Conservation (phyloP, 1,284 basidiomycete genomes). For the Crepidotus sp. region DNA sequence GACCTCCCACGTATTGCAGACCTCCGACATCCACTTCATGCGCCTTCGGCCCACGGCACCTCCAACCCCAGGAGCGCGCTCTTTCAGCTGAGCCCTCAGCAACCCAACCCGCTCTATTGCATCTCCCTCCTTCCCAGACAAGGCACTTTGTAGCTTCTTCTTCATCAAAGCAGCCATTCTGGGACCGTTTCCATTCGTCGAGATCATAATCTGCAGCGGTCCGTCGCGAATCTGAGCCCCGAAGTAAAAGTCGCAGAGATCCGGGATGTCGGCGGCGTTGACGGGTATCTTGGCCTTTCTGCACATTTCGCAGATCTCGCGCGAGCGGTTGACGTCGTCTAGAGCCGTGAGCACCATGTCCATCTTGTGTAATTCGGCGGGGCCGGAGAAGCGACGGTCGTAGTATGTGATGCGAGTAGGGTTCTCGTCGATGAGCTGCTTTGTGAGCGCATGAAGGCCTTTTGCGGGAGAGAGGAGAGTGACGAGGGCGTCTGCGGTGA, state of each 20-base stretch:
- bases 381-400: conserved; percentile 56
- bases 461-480: conserved; percentile 53
- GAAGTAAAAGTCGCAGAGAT: conserved; percentile 97
- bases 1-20: conserved; percentile 82
- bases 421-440: conserved; percentile 40
- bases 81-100: conserved; percentile 59
- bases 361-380: conserved; percentile 51
- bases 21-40: conserved; percentile 93
- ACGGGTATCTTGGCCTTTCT: conserved; percentile 71
- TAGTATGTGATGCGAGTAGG: conserved; percentile 59
- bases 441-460: conserved; percentile 55
- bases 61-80: conserved; percentile 72
- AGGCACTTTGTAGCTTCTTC: conserved; percentile 54
- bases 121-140: conserved; percentile 69
- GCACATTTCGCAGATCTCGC: conserved; percentile 65
- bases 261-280: conserved; percentile 95
- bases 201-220: conserved; percentile 92
- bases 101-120: conserved; percentile 78
- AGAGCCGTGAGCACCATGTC: conserved; percentile 95
- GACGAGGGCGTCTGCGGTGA: conserved; percentile 53
- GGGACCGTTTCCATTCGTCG: conserved; percentile 91
- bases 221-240: conserved; percentile 89
- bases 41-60: conserved; percentile 61
- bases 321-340: conserved; percentile 72
- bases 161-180: conserved; percentile 83